Evolutionary conservation across 1,284 basidiomycete species (phyloP).

Genomic region (Marasmius tenuissimus): DNA sequence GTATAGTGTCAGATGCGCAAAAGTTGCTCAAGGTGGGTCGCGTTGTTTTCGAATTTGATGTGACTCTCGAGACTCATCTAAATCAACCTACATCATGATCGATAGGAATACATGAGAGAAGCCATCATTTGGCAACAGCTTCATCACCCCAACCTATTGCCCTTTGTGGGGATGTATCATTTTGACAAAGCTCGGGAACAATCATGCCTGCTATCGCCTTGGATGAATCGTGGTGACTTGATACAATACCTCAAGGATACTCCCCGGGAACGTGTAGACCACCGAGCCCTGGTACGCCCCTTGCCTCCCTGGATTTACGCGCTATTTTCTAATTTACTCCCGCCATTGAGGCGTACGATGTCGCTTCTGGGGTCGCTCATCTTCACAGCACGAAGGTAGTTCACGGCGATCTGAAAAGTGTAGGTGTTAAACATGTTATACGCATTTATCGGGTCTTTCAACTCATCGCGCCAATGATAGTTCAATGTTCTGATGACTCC

Average conservation of each 20-base stretch:
- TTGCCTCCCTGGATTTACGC: not conserved
- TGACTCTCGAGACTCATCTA: too few relatives aligned
- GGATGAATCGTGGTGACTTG: conserved; percentile 35
- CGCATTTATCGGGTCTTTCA: not conserved
- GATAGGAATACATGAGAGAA: not conserved
- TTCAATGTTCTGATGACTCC: conserved; percentile 17
- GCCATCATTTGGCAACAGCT: too few relatives aligned
- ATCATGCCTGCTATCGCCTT: conserved; percentile 20
- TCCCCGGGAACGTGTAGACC: conserved; percentile 14
- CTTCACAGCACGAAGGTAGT: conserved; percentile 31
- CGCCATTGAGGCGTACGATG: conserved; percentile 21
- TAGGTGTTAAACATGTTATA: conserved; percentile 26
- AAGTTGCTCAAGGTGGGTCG: not conserved
- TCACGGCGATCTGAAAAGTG: conserved; percentile 39
- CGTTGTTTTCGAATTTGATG: not conserved
- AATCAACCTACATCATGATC: too few relatives aligned
- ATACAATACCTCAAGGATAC: conserved; percentile 20
- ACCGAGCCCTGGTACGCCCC: conserved; percentile 23
- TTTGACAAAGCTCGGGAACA: not conserved
- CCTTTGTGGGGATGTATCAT: not conserved
- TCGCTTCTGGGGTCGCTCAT: conserved; percentile 32
- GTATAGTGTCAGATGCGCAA: not conserved
- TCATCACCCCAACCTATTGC: too few relatives aligned
- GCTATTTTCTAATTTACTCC: not conserved
- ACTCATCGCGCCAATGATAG: conserved; percentile 16